Percentiles rank a stretch among this genome's conserved stretches.
Evolutionary conservation across 1,284 basidiomycete genomes (phyloP).

Genomic region (Ganoderma lucidum): DNA sequence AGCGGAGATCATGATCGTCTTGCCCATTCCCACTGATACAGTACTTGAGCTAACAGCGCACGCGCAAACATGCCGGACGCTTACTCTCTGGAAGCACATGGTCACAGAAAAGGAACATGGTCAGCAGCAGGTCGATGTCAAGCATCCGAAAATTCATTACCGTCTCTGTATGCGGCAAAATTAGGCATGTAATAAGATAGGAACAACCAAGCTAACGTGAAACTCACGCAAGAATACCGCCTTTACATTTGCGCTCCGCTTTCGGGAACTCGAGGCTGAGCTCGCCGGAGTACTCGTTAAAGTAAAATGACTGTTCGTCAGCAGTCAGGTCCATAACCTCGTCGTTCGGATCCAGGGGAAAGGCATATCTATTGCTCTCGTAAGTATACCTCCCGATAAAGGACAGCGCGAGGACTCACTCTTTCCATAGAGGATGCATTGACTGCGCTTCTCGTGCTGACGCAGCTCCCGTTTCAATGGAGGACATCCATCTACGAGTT

Average conservation of each 20-base stretch:
- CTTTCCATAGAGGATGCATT: constrained; percentile 96
- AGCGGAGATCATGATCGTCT: constrained; percentile 96
- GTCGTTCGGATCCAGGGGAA: constrained; percentile 63
- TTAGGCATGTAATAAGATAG: not conserved
- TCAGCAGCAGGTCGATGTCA: constrained; percentile 10
- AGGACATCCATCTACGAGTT: constrained; percentile 83
- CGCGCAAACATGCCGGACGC: constrained; percentile 24
- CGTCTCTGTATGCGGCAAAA: constrained; percentile 35
- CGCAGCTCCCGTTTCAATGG: constrained; percentile 79
- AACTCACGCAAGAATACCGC: constrained; percentile 89
- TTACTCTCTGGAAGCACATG: constrained; percentile 52
- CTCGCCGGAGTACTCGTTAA: constrained; percentile 96
- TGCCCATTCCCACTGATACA: constrained; percentile 91
- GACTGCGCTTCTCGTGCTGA: constrained; percentile 76
- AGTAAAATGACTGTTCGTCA: constrained; percentile 81
- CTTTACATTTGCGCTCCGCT: constrained; percentile 81
- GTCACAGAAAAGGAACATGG: not conserved
- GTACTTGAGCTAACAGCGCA: not conserved
- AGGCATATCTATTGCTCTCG: constrained; percentile 61
- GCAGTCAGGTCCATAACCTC: constrained; percentile 73
- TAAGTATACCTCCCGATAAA: constrained; percentile 10
- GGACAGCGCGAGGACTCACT: constrained; percentile 60
- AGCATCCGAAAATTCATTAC: constrained; percentile 27
- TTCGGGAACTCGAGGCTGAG: constrained; percentile 88
- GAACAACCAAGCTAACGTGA: not conserved